These are phyloP conservation scores for Wickerhamomyces ciferrii DNA, from an alignment of 805 yeast species.

Conservation along the genomic window DNA sequence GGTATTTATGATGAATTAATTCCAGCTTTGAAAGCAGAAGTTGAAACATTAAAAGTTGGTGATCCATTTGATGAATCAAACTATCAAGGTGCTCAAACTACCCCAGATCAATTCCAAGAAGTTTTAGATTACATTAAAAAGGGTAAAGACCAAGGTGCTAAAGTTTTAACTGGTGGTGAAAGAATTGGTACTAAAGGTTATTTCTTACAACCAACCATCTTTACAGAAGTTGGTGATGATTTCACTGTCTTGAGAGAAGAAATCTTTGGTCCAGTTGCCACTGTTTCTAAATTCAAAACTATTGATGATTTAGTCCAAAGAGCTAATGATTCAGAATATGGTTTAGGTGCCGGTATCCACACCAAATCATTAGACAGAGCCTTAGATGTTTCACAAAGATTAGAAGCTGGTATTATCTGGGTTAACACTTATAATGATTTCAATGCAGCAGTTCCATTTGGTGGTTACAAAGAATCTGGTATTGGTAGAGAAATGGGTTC, in stretches of 20 bases:
- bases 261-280: slow-evolving; percentile 65
- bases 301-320: slow-evolving; percentile 47
- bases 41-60: slow-evolving; percentile 52
- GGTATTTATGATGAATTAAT: slow-evolving; percentile 50
- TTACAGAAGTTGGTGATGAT: slow-evolving; percentile 46
- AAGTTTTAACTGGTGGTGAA: slow-evolving; percentile 54
- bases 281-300: slow-evolving; percentile 52
- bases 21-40: slow-evolving; percentile 42
- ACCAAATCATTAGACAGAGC: slow-evolving; percentile 50
- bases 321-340: slow-evolving; percentile 57
- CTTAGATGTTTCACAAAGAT: slow-evolving; percentile 45
- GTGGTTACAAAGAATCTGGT: slow-evolving; percentile 67
- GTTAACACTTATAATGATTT: slow-evolving; percentile 64
- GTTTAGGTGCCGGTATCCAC: slow-evolving; percentile 66
- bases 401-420: slow-evolving; percentile 63
- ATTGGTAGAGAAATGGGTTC: slow-evolving; percentile 71
- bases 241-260: slow-evolving; percentile 55
- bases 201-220: slow-evolving; percentile 59
- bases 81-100: slow-evolving; percentile 65
- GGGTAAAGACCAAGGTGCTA: slow-evolving; percentile 56
- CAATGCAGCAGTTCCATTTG: slow-evolving; percentile 64
- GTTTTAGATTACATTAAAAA: slow-evolving; percentile 51
- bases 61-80: slow-evolving; percentile 53
- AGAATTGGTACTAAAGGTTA: slow-evolving; percentile 53
- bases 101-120: slow-evolving; percentile 52